Conservation (phyloP, 2,329 filamentous ascomycete species). For the Podosphaera leucotricha region DNA sequence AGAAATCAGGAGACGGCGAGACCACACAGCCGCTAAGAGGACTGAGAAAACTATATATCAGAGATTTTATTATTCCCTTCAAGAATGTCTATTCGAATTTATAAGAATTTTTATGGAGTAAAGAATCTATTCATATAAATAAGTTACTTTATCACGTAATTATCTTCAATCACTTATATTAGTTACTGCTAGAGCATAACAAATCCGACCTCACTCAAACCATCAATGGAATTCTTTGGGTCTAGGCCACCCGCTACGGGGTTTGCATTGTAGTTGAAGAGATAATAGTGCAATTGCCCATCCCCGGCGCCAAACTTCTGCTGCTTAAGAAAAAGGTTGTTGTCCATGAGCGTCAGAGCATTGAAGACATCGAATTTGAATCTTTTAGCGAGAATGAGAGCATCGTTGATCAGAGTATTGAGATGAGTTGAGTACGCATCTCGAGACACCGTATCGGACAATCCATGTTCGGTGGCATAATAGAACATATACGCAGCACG, state of each 20-base stretch:
- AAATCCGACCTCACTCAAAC: constrained; percentile 69
- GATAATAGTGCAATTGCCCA: constrained; percentile 85
- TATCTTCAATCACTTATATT: too few species aligned
- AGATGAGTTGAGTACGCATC: constrained; percentile 51
- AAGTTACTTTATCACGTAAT: too few species aligned
- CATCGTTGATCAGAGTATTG: constrained; percentile 60
- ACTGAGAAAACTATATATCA: too few species aligned
- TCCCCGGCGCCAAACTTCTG: constrained; percentile 91
- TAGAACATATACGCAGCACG: constrained; percentile 93
- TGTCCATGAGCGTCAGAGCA: constrained; percentile 79
- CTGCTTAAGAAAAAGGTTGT: constrained; percentile 74
- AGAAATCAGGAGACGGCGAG: too few species aligned
- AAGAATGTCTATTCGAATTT: too few species aligned
- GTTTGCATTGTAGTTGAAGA: constrained; percentile 87
- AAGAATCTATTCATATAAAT: too few species aligned
- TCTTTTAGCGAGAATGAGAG: constrained; percentile 67
- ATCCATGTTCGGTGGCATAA: constrained; percentile 53
- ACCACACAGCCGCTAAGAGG: too few species aligned
- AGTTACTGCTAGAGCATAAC: constrained; percentile 39
- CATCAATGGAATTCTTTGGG: constrained; percentile 52
- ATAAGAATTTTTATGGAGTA: too few species aligned
- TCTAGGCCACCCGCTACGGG: constrained; percentile 73
- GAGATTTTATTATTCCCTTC: too few species aligned
- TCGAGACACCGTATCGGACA: constrained; percentile 24
- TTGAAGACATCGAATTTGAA: constrained; percentile 89